A percentile compares a stretch with the other conserved stretches of the same genome.
These are phyloP conservation scores for Leptographium lundbergii DNA, from an alignment of 2,329 filamentous ascomycete genomes.

Conservation along the genomic window DNA sequence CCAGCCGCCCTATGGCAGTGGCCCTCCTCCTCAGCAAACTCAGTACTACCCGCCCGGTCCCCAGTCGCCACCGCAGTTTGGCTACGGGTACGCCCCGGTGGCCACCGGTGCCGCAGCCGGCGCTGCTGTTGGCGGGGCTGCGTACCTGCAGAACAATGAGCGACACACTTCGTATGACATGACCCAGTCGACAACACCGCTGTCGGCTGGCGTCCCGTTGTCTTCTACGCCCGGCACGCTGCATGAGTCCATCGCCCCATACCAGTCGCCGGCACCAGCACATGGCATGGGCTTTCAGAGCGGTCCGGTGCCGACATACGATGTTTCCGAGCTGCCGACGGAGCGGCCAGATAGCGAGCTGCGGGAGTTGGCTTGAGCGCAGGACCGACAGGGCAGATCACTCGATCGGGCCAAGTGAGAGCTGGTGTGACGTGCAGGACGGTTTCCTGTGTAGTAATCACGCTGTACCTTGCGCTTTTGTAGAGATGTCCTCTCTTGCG, in stretches of 20 bases:
- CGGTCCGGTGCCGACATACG: constrained; percentile 11
- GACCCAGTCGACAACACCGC: neutral
- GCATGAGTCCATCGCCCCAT: neutral
- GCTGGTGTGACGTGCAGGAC: neutral
- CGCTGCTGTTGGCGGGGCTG: neutral
- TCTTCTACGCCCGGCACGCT: neutral
- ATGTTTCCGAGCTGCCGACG: constrained; percentile 18
- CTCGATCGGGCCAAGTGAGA: neutral
- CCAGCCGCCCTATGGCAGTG: neutral
- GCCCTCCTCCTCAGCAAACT: neutral
- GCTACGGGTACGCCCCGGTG: neutral
- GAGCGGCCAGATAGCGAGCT: constrained; percentile 19
- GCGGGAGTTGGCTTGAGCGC: constrained; percentile 18
- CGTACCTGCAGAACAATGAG: neutral
- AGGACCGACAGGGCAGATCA: neutral
- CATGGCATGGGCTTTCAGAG: constrained; percentile 11
- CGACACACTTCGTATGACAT: neutral
- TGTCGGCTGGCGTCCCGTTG: neutral
- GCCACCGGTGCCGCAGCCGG: neutral
- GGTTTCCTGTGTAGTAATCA: no score
- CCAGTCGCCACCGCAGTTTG: neutral
- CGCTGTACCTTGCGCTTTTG: no score
- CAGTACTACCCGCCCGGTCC: constrained; percentile 4
- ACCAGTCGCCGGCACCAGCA: constrained; percentile 2
- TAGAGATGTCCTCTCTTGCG: no score